These are phyloP conservation scores for Phaeoacremonium minimum DNA, from an alignment of 2,329 filamentous ascomycete species.

Conservation along the genomic window DNA sequence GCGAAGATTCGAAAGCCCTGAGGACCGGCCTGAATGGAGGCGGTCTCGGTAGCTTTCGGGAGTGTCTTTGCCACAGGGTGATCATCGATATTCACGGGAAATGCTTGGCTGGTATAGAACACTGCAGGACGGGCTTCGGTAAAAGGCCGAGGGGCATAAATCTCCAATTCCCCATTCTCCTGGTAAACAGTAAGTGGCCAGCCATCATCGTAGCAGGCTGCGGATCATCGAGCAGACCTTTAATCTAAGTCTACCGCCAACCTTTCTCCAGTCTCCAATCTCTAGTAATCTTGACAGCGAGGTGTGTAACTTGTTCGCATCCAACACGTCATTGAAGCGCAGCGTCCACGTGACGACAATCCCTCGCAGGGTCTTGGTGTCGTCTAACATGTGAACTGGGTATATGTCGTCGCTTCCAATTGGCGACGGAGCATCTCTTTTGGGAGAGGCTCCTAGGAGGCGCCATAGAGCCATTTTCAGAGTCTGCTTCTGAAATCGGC, in stretches of 20 bases:
- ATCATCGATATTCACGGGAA: constrained; percentile 13
- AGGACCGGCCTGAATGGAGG: neutral
- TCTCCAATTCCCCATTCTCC: constrained; percentile 32
- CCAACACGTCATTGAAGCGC: constrained; percentile 36
- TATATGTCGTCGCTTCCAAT: constrained; percentile 5
- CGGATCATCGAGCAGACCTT: too few relatives aligned
- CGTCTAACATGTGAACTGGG: constrained; percentile 9
- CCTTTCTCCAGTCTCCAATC: constrained; percentile 36
- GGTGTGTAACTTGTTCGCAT: constrained; percentile 27
- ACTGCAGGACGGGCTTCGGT: constrained; percentile 32
- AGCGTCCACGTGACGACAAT: constrained; percentile 15
- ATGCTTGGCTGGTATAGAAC: constrained; percentile 26
- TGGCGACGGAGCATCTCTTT: too few relatives aligned
- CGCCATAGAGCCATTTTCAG: too few relatives aligned
- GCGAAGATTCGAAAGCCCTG: constrained; percentile 1
- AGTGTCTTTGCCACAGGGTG: neutral
- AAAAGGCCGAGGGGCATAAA: constrained; percentile 32
- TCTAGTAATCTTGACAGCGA: constrained; percentile 30
- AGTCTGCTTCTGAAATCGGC: too few relatives aligned
- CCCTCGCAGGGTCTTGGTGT: constrained; percentile 5
- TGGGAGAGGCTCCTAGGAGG: too few relatives aligned
- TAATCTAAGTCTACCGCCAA: constrained; percentile 36
- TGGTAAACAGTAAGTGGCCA: too few relatives aligned
- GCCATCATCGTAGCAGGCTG: too few relatives aligned
- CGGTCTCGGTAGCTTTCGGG: neutral